These are phyloP conservation scores for Toxoplasma gondii DNA, from an alignment of 169 alveolate species.

Conservation along the genomic window DNA sequence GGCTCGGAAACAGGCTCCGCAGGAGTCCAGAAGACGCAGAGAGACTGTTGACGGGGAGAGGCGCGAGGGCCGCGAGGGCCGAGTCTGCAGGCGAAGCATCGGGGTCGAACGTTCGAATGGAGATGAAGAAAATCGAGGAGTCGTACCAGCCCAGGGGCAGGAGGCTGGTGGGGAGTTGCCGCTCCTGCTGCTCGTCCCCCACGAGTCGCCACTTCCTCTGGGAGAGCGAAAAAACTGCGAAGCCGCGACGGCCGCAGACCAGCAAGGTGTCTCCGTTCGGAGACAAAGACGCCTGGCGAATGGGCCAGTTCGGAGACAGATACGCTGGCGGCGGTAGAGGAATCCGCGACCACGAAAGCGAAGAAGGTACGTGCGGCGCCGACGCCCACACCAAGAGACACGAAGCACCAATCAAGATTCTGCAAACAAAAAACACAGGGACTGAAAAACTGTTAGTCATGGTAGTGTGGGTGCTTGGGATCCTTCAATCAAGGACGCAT, in stretches of 20 bases:
- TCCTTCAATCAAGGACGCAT: too few species aligned
- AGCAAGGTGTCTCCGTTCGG: constrained; percentile 67
- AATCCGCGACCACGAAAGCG: constrained; percentile 45
- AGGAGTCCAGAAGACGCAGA: not conserved
- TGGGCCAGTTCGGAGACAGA: constrained; percentile 73
- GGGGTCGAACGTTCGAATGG: constrained; percentile 45
- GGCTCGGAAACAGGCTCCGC: not conserved
- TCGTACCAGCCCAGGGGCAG: constrained; percentile 79
- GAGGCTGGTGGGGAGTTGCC: constrained; percentile 69
- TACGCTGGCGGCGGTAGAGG: constrained; percentile 76
- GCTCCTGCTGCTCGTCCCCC: constrained; percentile 71
- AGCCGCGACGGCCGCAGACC: constrained; percentile 72
- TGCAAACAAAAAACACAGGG: not conserved
- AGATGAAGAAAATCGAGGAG: constrained; percentile 69
- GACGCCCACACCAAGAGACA: constrained; percentile 49
- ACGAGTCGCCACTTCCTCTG: constrained; percentile 74
- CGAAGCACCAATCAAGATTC: constrained; percentile 58
- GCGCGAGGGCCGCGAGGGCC: constrained; percentile 62
- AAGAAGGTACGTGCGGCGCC: constrained; percentile 5
- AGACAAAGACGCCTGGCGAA: constrained; percentile 68
- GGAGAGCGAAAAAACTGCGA: constrained; percentile 71
- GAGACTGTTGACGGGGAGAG: constrained; percentile 47
- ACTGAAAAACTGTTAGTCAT: not conserved
- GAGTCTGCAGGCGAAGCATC: not conserved
- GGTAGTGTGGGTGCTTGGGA: not conserved